These are phyloP conservation scores for Trichoderma lentiforme DNA, from an alignment of 2,329 filamentous ascomycete genomes.

Conservation along the genomic window DNA sequence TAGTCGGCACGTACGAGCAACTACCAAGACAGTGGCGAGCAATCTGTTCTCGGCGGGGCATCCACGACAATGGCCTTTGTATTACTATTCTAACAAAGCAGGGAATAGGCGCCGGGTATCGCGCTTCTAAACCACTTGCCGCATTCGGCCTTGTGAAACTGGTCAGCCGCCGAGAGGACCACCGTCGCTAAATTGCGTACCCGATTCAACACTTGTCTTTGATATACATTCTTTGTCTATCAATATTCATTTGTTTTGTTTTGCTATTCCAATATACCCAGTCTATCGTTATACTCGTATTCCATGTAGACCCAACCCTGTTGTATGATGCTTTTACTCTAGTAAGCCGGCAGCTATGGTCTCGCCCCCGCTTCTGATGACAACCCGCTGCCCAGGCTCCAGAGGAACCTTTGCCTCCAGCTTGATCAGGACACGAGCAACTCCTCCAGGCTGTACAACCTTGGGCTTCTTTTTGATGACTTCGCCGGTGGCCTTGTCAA, in stretches of 20 bases:
- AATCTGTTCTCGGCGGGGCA: not conserved
- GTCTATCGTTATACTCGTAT: not conserved
- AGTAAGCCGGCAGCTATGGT: slow-evolving; percentile 76
- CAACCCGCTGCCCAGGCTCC: slow-evolving; percentile 75
- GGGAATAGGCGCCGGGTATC: not conserved
- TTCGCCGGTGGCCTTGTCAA: slow-evolving; percentile 78
- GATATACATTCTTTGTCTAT: not conserved
- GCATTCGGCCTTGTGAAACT: not conserved
- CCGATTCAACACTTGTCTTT: not conserved
- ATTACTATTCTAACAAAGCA: not conserved
- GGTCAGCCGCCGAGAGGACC: not conserved
- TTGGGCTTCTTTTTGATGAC: slow-evolving; percentile 78
- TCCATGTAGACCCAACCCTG: not conserved
- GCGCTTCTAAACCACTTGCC: not conserved
- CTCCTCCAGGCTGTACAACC: slow-evolving; percentile 73
- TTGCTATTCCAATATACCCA: not conserved
- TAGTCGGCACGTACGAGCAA: not conserved
- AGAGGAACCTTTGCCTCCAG: slow-evolving; percentile 72
- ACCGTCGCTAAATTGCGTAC: not conserved
- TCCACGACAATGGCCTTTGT: not conserved
- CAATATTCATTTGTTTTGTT: not conserved
- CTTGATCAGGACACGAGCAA: slow-evolving; percentile 75
- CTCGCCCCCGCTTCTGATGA: slow-evolving; percentile 74
- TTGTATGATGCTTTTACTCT: slow-evolving; percentile 4
- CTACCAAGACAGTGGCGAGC: not conserved